A percentile compares a stretch with the other conserved stretches of the same genome.
Conservation (phyloP, 2,329 filamentous ascomycete genomes). For the Exophiala xenobiotica region DNA sequence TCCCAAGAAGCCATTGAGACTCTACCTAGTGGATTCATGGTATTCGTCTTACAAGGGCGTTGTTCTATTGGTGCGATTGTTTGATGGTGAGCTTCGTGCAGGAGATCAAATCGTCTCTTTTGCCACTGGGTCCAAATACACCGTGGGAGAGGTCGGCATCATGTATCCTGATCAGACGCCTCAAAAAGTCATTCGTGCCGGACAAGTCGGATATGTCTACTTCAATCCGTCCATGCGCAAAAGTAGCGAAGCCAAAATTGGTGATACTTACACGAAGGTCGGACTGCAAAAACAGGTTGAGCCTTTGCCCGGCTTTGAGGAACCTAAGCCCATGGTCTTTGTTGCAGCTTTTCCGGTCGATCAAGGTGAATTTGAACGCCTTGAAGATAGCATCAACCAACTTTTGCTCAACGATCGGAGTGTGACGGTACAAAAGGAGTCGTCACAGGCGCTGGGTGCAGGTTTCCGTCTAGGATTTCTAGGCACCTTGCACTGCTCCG, state of each 20-base stretch:
- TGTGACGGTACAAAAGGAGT: conserved; percentile 90
- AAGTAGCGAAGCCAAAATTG: conserved; percentile 91
- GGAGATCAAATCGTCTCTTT: conserved; percentile 87
- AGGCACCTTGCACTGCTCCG: conserved; percentile 97
- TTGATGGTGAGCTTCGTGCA: conserved; percentile 78
- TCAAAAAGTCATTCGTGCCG: conserved; percentile 76
- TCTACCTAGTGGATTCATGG: conserved; percentile 96
- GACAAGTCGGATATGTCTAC: conserved; percentile 93
- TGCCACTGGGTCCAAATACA: conserved; percentile 85
- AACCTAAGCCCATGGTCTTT: conserved; percentile 98
- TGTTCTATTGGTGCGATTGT: conserved; percentile 83
- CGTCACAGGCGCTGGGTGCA: conserved; percentile 86
- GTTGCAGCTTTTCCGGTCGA: conserved; percentile 95
- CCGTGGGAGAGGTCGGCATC: conserved; percentile 92
- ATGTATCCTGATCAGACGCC: conserved; percentile 88
- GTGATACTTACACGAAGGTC: conserved; percentile 87
- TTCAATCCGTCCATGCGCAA: conserved; percentile 99
- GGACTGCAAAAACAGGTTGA: conserved; percentile 74
- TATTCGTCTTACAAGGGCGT: conserved; percentile 96
- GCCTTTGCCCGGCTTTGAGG: conserved; percentile 87
- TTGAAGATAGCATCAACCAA: conserved; percentile 93
- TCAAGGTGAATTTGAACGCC: conserved; percentile 77
- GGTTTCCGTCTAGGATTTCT: conserved; percentile 94
- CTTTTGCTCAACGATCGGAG: conserved; percentile 92
- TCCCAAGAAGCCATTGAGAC: conserved; percentile 67